Evolutionary conservation across 106 monocot species (phyloP).

Genomic region (Platanthera zijinensis): DNA sequence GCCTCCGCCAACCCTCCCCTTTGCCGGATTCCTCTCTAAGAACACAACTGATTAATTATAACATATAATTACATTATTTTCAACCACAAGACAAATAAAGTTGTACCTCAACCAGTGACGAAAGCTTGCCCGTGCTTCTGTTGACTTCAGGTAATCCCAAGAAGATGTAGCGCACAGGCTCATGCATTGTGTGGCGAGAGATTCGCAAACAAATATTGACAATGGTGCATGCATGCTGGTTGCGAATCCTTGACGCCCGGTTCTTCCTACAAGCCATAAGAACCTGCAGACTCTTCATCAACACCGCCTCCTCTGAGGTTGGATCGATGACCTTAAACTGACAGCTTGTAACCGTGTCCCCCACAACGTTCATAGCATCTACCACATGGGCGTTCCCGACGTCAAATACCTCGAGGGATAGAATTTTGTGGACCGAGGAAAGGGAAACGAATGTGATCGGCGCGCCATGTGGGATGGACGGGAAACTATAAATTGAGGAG

Average conservation of each 20-base stretch:
- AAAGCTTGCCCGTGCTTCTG: conserved; percentile 12
- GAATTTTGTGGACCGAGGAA: conserved; percentile 68
- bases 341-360: conserved; percentile 73
- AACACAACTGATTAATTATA: too few species aligned
- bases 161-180: conserved; percentile 63
- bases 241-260: conserved; percentile 40
- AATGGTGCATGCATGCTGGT: conserved; percentile 74
- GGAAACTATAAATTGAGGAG: too few species aligned
- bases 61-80: not conserved
- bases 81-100: not conserved
- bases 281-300: conserved; percentile 86
- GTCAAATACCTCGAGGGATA: conserved; percentile 46
- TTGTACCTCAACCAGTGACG: conserved; percentile 29
- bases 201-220: conserved; percentile 86
- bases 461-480: too few species aligned
- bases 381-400: conserved; percentile 18
- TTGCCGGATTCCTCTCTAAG: too few species aligned
- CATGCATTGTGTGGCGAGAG: conserved; percentile 82
- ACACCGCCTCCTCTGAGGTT: conserved; percentile 80
- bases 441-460: conserved; percentile 90
- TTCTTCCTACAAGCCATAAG: conserved; percentile 66
- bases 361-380: conserved; percentile 45
- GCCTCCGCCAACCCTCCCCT: too few species aligned
- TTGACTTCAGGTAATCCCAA: conserved; percentile 38
- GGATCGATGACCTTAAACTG: conserved; percentile 87